Base-by-base conservation (phyloP, 2,329 filamentous ascomycete genomes). In the Orbilia oligospora region DNA sequence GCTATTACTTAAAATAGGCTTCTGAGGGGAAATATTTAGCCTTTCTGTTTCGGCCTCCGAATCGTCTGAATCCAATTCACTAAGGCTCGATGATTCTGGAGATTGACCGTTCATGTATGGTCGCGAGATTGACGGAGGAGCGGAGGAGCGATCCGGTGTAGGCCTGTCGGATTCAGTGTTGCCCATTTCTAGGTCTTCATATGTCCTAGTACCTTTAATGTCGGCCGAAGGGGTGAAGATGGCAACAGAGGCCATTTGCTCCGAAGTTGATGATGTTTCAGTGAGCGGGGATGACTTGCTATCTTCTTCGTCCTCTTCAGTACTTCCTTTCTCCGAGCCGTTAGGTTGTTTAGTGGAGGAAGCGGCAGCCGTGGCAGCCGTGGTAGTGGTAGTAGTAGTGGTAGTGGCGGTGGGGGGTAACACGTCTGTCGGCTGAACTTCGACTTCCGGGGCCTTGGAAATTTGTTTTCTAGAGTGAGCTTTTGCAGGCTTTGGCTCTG, bases 21-120 rank as follows among this genome's bases (percentile, higher is more conserved):
- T 72, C 33, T 90, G 89, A 18, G 94, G 94, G n/a, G 93, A 97
- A 83, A 92, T 91, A 83, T 96, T 96, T 77, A 99, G 88, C 76
- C 96, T 91, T 71, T 91, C 89, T 81, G 88, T 90, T 81, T 91
- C 90, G 67, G 90, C 88, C 76, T 90, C 89, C 4, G 89, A 90
- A 81, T 91, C 89, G 33, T 77, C 73, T 20, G 90, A 87, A 44
- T 90, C 89, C 36, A 81, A 70, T 48, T 83, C 83, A 61, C 81
- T 82, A 53, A 82, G 80, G 67, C 81, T 81, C 10, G 83, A 82
- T 36, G 84, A 84, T 65, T 80, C 83, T 36, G 83, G 83, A n/a
- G 76, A 73, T 73, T 80, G 77, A 38, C 76, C 66, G 79, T 64
- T 73, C 67, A 71, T 65, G 86, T 83, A 63, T 83, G 63, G 84